Conservation (phyloP, 257 asterid species). For the Ehretia macrophylla region DNA sequence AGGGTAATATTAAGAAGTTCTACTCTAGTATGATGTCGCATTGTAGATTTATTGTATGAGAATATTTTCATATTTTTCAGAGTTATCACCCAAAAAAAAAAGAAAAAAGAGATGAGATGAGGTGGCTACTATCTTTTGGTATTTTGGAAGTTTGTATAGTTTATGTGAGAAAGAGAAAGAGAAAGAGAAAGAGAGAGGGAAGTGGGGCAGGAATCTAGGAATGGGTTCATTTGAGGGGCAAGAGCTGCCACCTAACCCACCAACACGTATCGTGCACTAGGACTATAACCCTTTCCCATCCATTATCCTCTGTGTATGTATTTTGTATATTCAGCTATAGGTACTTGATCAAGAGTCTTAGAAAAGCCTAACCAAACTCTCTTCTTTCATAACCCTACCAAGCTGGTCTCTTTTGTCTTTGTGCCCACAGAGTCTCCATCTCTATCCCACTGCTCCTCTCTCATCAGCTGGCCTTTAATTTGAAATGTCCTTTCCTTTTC, state of each 20-base stretch:
- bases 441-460: slow-evolving; percentile 1
- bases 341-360: neutral
- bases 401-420: neutral
- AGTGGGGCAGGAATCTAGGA: slow-evolving; percentile 14
- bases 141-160: neutral
- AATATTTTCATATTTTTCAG: too few relatives aligned
- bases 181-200: neutral
- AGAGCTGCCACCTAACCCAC: slow-evolving; percentile 70
- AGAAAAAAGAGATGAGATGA: neutral
- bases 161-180: neutral
- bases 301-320: slow-evolving; percentile 1
- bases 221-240: neutral
- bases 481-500: neutral
- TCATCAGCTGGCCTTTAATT: neutral
- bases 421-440: neutral
- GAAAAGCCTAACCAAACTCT: neutral
- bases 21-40: too few relatives aligned
- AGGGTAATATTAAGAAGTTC: too few relatives aligned
- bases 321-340: neutral
- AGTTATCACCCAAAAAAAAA: too few relatives aligned
- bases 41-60: too few relatives aligned
- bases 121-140: too few relatives aligned
- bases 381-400: neutral
- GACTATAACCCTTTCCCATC: slow-evolving; percentile 33
- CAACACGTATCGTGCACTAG: slow-evolving; percentile 66